Conservation (phyloP, 2,329 filamentous ascomycete species). For the Aspergillus ochraceus region DNA sequence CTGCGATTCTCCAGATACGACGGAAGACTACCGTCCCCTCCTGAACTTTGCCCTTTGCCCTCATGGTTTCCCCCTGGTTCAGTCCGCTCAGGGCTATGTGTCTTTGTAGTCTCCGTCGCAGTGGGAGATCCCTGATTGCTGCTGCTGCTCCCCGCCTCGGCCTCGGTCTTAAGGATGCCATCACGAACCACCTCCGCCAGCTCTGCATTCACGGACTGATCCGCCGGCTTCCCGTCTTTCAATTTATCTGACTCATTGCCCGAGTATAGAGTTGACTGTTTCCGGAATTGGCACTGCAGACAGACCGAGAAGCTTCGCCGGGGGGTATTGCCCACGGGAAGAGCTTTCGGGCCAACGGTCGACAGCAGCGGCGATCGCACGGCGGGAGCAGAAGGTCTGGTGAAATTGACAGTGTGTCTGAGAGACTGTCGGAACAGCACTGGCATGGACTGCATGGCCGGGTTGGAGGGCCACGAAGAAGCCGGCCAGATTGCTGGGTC, state of each 20-base stretch:
- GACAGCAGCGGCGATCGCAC: conserved; percentile 24
- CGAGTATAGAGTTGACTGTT: conserved; percentile 27
- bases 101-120: conserved; percentile 16
- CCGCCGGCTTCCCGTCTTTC: conserved; percentile 20
- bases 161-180: conserved; percentile 15
- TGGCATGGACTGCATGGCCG: conserved; percentile 44
- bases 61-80: conserved; percentile 12
- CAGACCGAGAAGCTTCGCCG: conserved; percentile 41
- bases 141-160: conserved; percentile 20
- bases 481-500: conserved; percentile 20
- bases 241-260: conserved; percentile 22
- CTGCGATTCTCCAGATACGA: conserved; percentile 47
- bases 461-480: conserved; percentile 20
- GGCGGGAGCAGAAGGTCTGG: conserved; percentile 21
- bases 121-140: conserved; percentile 9
- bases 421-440: conserved; percentile 41
- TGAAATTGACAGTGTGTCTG: conserved; percentile 26
- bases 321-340: conserved; percentile 19
- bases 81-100: background rate
- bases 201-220: conserved; percentile 8
- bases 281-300: conserved; percentile 44
- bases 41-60: background rate
- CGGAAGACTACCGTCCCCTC: conserved; percentile 27
- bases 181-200: conserved; percentile 27
- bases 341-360: conserved; percentile 19